phyloP scores from a whole-genome alignment of 257 asterid species.

The Dorcoceras hygrometricum region DNA sequence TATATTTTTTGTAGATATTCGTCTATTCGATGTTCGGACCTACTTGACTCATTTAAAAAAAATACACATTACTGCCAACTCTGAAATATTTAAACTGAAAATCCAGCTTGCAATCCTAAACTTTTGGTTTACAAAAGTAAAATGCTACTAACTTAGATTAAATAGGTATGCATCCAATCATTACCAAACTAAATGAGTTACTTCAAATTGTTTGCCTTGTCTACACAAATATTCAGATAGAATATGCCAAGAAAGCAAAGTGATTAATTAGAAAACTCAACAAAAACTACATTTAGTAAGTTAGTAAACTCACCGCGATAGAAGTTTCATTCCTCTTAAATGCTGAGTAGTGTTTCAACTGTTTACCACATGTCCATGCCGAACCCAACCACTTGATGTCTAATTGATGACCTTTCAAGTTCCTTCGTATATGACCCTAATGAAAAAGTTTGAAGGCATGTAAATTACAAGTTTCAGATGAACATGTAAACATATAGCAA shows the following conservation, averaged over 20 bases:
- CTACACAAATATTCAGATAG: not conserved
- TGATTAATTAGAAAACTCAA: not conserved
- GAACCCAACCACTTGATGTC: constrained; percentile 89
- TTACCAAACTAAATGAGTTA: too few species aligned
- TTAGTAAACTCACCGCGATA: constrained; percentile 57
- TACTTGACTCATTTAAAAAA: too few species aligned
- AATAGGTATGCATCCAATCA: not conserved
- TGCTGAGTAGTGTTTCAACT: constrained; percentile 83
- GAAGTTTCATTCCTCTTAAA: constrained; percentile 79
- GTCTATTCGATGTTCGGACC: not conserved
- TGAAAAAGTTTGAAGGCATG: constrained; percentile 21
- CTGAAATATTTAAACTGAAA: not conserved
- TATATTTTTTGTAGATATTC: not conserved
- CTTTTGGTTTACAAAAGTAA: not conserved
- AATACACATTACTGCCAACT: not conserved
- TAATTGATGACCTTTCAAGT: constrained; percentile 52
- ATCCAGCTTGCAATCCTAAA: not conserved
- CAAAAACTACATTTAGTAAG: not conserved
- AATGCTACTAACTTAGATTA: too few species aligned
- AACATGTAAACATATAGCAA: constrained; percentile 14
- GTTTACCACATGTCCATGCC: constrained; percentile 90
- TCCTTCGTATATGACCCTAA: constrained; percentile 70
- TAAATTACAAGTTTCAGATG: constrained; percentile 14
- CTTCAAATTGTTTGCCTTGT: not conserved
- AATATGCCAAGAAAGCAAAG: not conserved